Percentiles rank a stretch among this genome's conserved stretches.
Conservation (phyloP, 495 filamentous ascomycete species). For the Penicillium waksmanii region DNA sequence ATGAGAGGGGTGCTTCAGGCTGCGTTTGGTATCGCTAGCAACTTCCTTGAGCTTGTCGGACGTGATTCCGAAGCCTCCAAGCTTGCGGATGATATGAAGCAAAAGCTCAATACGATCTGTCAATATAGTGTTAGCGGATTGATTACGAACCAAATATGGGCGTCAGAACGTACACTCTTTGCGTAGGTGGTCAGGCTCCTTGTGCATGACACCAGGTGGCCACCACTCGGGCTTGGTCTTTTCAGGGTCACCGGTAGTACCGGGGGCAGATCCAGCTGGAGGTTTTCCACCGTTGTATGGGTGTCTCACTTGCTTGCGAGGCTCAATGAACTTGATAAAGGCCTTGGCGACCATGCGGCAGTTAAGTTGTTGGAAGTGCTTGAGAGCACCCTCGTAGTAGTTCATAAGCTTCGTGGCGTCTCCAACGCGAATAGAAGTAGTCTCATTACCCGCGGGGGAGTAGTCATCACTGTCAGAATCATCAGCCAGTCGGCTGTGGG, state of each 20-base stretch:
- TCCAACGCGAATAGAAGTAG: conserved; percentile 43
- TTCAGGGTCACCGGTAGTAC: conserved; percentile 51
- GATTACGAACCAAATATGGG: background rate
- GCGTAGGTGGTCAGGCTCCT: conserved; percentile 82
- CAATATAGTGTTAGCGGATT: background rate
- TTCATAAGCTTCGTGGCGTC: conserved; percentile 39
- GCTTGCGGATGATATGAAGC: conserved; percentile 51
- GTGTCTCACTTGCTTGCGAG: conserved; percentile 73
- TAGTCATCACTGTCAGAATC: conserved; percentile 34
- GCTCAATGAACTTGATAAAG: conserved; percentile 80
- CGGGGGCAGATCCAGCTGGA: conserved; percentile 38
- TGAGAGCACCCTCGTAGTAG: conserved; percentile 56
- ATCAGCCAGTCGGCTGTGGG: conserved; percentile 28
- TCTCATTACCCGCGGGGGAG: conserved; percentile 32
- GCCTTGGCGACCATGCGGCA: conserved; percentile 72
- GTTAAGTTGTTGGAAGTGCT: conserved; percentile 71
- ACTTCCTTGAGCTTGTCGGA: conserved; percentile 48
- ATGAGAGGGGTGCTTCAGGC: conserved; percentile 40
- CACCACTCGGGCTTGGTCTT: conserved; percentile 78
- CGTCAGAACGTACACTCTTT: conserved; percentile 64
- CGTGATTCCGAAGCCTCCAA: conserved; percentile 38
- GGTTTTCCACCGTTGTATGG: conserved; percentile 66
- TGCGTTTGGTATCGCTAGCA: conserved; percentile 45
- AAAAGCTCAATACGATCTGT: conserved; percentile 47
- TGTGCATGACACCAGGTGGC: conserved; percentile 68